phyloP scores from a whole-genome alignment of 495 filamentous ascomycete species.

The Penicillium pulvis region DNA sequence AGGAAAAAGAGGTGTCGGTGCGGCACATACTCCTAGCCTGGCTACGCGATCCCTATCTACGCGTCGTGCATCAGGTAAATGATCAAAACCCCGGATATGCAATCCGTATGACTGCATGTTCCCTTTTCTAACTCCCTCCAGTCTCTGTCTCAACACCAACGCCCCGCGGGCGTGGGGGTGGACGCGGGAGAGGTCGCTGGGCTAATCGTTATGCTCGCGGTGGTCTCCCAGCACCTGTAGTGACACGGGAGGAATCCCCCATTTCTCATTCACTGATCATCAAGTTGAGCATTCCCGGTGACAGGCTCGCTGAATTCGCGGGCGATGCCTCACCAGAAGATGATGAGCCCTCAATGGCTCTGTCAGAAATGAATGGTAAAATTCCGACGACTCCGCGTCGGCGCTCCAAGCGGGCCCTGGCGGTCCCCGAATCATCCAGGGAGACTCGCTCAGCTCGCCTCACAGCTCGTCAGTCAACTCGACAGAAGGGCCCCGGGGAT shows the following conservation, averaged over 20 bases:
- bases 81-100: background rate
- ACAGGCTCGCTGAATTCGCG: background rate
- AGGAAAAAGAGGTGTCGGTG: constrained; percentile 22
- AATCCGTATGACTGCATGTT: background rate
- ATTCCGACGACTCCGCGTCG: constrained; percentile 26
- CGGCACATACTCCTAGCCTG: constrained; percentile 18
- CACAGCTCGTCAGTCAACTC: constrained; percentile 40
- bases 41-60: constrained; percentile 24
- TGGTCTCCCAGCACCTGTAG: constrained; percentile 10
- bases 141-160: constrained; percentile 1
- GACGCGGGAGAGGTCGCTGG: constrained; percentile 28
- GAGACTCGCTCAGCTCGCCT: constrained; percentile 42
- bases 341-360: constrained; percentile 4
- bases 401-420: constrained; percentile 24
- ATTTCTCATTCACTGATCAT: constrained; percentile 19
- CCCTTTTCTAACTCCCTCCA: background rate
- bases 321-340: constrained; percentile 2
- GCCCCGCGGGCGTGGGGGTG: constrained; percentile 10
- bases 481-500: constrained; percentile 31
- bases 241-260: background rate
- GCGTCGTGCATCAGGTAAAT: constrained; percentile 24
- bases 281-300: constrained; percentile 20
- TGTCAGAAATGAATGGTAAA: constrained; percentile 18
- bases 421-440: constrained; percentile 41
- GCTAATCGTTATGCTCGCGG: constrained; percentile 17